phyloP scores from a whole-genome alignment of 169 alveolate genomes.

The Cryptosporidium baileyi region DNA sequence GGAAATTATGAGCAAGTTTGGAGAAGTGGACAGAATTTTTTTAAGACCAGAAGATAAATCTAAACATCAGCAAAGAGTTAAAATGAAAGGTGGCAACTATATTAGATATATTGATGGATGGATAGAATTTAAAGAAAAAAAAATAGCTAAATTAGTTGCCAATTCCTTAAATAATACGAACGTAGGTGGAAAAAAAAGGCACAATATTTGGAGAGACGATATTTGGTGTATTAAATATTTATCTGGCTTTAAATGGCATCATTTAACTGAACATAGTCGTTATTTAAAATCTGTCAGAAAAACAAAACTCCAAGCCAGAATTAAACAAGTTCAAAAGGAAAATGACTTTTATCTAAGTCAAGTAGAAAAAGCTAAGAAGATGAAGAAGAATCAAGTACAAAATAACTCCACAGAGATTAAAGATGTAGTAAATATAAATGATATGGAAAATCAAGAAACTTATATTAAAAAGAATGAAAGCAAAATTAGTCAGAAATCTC shows the following conservation, averaged over 20 bases:
- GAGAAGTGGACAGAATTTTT: slow-evolving; percentile 83
- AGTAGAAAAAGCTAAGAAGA: slow-evolving; percentile 72
- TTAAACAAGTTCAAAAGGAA: slow-evolving; percentile 77
- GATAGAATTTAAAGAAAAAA: slow-evolving; percentile 88
- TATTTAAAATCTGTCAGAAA: slow-evolving; percentile 81
- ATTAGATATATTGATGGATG: slow-evolving; percentile 88
- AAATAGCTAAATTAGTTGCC: slow-evolving; percentile 88
- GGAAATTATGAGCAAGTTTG: slow-evolving; percentile 78
- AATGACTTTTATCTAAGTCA: slow-evolving; percentile 76
- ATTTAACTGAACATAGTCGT: slow-evolving; percentile 81
- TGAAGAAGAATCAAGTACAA: background rate
- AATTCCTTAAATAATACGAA: slow-evolving; percentile 83
- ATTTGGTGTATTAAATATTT: slow-evolving; percentile 90
- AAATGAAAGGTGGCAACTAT: slow-evolving; percentile 74
- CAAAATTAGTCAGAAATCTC: slow-evolving; percentile 42
- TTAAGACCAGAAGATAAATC: slow-evolving; percentile 79
- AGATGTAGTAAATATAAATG: background rate
- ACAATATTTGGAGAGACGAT: slow-evolving; percentile 86
- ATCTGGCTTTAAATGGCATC: slow-evolving; percentile 88
- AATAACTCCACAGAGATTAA: background rate
- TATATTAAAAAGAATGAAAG: slow-evolving; percentile 41
- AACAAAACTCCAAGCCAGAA: slow-evolving; percentile 76
- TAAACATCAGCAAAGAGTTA: slow-evolving; percentile 74
- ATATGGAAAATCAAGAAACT: background rate
- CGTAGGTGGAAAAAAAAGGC: slow-evolving; percentile 90